Evolutionary conservation across 2,329 filamentous ascomycete genomes (phyloP).

Genomic region (Arthrinium puccinioides): DNA sequence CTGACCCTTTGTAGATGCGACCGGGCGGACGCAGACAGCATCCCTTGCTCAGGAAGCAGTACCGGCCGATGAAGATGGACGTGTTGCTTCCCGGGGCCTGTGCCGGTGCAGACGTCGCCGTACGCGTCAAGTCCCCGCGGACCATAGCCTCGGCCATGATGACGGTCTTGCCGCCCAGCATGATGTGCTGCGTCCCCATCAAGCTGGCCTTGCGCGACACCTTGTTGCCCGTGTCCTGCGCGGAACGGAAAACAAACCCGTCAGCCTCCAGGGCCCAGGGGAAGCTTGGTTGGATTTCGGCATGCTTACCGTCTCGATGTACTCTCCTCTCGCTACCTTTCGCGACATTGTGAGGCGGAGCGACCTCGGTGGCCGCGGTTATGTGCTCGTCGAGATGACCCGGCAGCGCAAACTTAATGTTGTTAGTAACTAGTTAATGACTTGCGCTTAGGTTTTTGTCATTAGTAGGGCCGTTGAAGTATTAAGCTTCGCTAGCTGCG

Average conservation of each 20-base stretch:
- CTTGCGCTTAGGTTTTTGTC: too few relatives aligned
- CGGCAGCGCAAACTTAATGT: too few relatives aligned
- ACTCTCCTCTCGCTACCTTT: constrained; percentile 78
- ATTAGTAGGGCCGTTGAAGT: too few relatives aligned
- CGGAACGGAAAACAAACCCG: background rate
- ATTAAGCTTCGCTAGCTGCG: too few relatives aligned
- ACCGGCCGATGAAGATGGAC: constrained; percentile 82
- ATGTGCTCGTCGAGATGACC: too few relatives aligned
- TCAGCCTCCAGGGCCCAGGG: background rate
- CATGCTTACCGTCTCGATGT: constrained; percentile 80
- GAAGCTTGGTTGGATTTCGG: background rate
- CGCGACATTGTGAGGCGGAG: too few relatives aligned
- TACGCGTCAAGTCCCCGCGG: constrained; percentile 74
- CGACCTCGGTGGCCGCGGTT: too few relatives aligned
- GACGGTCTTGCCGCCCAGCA: constrained; percentile 90
- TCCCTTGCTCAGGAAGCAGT: constrained; percentile 78
- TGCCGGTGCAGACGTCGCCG: constrained; percentile 37
- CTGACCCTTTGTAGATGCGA: constrained; percentile 67
- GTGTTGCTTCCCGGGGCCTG: constrained; percentile 44
- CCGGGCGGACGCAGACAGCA: constrained; percentile 77
- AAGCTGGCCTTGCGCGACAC: constrained; percentile 88
- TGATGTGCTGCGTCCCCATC: constrained; percentile 95
- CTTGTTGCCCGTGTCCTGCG: constrained; percentile 93
- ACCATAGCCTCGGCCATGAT: constrained; percentile 95
- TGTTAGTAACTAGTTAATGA: too few relatives aligned